Evolutionary conservation across 2,329 filamentous ascomycete genomes (phyloP).

Genomic region (Alternaria sp.): DNA sequence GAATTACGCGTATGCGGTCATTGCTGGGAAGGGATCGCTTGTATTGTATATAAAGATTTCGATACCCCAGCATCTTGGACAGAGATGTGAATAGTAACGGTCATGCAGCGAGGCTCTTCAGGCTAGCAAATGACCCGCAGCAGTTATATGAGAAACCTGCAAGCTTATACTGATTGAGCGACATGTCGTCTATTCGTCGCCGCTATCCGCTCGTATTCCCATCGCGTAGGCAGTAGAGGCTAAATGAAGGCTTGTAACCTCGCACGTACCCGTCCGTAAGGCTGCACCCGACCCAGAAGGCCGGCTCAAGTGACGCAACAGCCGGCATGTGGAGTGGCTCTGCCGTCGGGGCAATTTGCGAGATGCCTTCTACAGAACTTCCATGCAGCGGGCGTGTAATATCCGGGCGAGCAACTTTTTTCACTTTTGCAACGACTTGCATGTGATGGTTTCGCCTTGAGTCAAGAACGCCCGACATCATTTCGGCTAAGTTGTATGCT

Average conservation of each 20-base stretch:
- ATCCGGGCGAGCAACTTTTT: background rate
- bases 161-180: slow-evolving; percentile 1
- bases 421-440: slow-evolving; percentile 1
- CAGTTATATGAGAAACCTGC: slow-evolving; percentile 6
- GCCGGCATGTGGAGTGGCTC: slow-evolving; percentile 10
- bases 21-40: slow-evolving; percentile 1
- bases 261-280: slow-evolving; percentile 12
- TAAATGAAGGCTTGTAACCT: slow-evolving; percentile 15
- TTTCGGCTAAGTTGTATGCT: slow-evolving; percentile 13
- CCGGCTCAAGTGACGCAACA: slow-evolving; percentile 21
- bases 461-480: slow-evolving; percentile 2
- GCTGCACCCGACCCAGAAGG: slow-evolving; percentile 16
- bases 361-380: background rate
- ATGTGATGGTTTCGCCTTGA: slow-evolving; percentile 18
- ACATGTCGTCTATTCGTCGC: background rate
- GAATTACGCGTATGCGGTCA: slow-evolving; percentile 8
- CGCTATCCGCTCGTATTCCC: background rate
- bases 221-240: slow-evolving; percentile 12
- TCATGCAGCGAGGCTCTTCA: slow-evolving; percentile 5
- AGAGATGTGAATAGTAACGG: background rate
- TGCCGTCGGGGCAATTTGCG: slow-evolving; percentile 16
- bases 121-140: slow-evolving; percentile 13
- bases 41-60: background rate
- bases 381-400: slow-evolving; percentile 6
- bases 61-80: slow-evolving; percentile 5